Base-by-base conservation (phyloP, 495 filamentous ascomycete species). In the Paragyromitra xinjiangensis region DNA sequence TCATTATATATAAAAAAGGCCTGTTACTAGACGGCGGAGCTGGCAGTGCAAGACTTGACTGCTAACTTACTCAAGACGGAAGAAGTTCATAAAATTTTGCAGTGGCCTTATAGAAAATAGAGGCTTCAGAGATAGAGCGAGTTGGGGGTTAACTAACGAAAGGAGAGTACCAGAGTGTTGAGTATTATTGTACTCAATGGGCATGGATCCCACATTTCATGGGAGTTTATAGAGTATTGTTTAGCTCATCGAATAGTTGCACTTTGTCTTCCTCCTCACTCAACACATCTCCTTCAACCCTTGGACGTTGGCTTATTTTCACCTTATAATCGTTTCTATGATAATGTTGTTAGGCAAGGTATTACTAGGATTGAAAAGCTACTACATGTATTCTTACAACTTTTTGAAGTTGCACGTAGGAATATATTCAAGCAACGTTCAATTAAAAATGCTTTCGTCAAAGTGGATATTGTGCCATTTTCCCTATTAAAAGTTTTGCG, bases 201-300 rank as follows among this genome's bases (percentile, higher is more conserved):
- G 3, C 48, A 69, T 56, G 22, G 26, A n/a, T 69, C 51, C 3
- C 16, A 69, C 59, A 2, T 69, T 14, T 34, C 51, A 1, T 42
- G 37, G 22, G 51, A 69, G 26, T 69, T 59, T 34, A 40, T 69
- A 8, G 40, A 48, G 14, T 59, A 58, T 37, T 69, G 51, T 24
- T 24, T 59, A 6, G 5, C 22, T 3, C 42, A 59, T 37, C 6
- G 16, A 1, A 71, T 71, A 11, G 45, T 62, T n/a, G 6, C 45
- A 6, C 37, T 62, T 3, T 62, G 40, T 5, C 53, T 71, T 45
- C 19, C 34, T 5, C 2, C 67, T 0, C 67, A 48, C n/a, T 70
- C 67, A 9, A 61, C 67, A 4, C 7, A 70, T 14, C n/a, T 70
- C 19, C 7, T 70, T n/a, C 51, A 70, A 48, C 5, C 19, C 6